phyloP scores from a whole-genome alignment of 345 rosid genomes.

The Eucalyptus regnans region DNA sequence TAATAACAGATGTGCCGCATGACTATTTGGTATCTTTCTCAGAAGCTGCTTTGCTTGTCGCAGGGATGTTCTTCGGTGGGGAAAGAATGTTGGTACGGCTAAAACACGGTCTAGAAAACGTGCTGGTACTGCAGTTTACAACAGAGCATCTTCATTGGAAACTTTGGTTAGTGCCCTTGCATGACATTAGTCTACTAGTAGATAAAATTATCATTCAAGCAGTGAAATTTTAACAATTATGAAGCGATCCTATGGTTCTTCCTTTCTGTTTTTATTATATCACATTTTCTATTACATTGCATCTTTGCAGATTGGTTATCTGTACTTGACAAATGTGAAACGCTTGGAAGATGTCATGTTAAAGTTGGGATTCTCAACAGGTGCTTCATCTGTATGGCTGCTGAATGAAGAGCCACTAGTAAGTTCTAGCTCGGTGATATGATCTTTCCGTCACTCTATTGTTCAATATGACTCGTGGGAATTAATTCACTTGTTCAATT shows the following conservation, averaged over 20 bases:
- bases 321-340: conserved; percentile 55
- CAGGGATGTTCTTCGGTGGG: conserved; percentile 60
- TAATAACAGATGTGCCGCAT: not conserved
- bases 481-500: not conserved
- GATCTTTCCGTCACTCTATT: not conserved
- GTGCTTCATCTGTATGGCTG: conserved; percentile 33
- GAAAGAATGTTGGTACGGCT: conserved; percentile 41
- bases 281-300: not conserved
- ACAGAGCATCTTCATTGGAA: conserved; percentile 63
- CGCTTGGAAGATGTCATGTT: conserved; percentile 78
- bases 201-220: not conserved
- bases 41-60: not conserved
- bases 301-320: conserved; percentile 53
- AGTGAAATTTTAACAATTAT: not conserved
- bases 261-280: not conserved
- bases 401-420: conserved; percentile 19
- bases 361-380: conserved; percentile 68
- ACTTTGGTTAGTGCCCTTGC: conserved; percentile 29
- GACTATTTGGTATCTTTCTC: not conserved
- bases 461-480: not conserved
- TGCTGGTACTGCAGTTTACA: conserved; percentile 52
- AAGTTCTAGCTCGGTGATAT: not conserved
- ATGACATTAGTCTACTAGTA: not conserved
- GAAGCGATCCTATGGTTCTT: not conserved
- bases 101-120: conserved; percentile 47